Evolutionary conservation across 202 grass and related monocot genomes (phyloP).

Genomic region (Digitaria exilis): DNA sequence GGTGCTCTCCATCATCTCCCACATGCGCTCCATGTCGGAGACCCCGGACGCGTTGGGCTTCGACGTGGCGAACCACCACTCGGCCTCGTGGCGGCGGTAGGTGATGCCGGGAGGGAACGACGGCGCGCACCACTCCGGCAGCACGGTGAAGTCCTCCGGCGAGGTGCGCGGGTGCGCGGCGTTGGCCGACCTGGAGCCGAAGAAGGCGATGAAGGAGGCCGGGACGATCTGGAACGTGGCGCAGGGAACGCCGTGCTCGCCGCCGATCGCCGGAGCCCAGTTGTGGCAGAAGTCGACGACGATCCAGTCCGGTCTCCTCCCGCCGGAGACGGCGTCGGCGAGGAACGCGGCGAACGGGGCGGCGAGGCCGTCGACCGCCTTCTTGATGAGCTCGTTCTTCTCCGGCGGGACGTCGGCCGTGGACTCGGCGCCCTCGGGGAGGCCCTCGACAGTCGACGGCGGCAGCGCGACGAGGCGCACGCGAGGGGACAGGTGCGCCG

Average conservation of each 20-base stretch:
- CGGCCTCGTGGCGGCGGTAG: conserved; percentile 28
- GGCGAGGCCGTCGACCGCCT: conserved; percentile 42
- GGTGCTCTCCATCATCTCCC: neutral
- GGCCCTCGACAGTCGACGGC: conserved; percentile 1
- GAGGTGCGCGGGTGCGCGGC: neutral
- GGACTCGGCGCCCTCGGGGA: conserved; percentile 41
- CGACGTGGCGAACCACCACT: too few species aligned
- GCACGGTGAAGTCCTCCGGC: neutral
- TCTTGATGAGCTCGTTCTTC: conserved; percentile 29
- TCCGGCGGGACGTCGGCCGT: conserved; percentile 33
- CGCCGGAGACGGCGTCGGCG: neutral
- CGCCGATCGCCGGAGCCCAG: conserved; percentile 33
- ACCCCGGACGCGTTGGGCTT: conserved; percentile 27
- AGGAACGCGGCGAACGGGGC: conserved; percentile 25
- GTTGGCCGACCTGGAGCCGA: neutral
- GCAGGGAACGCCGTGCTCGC: conserved; percentile 39
- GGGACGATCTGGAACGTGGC: conserved; percentile 5
- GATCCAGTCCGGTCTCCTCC: conserved; percentile 50
- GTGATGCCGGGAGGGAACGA: neutral
- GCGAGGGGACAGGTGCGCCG: conserved; percentile 14
- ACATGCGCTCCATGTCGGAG: neutral
- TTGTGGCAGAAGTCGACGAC: conserved; percentile 48
- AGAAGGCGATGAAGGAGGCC: neutral
- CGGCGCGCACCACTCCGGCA: neutral
- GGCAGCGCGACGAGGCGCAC: conserved; percentile 39